Evolutionary conservation across 2,329 filamentous ascomycete genomes (phyloP).

Genomic region (Sporothrix dimorphospora): DNA sequence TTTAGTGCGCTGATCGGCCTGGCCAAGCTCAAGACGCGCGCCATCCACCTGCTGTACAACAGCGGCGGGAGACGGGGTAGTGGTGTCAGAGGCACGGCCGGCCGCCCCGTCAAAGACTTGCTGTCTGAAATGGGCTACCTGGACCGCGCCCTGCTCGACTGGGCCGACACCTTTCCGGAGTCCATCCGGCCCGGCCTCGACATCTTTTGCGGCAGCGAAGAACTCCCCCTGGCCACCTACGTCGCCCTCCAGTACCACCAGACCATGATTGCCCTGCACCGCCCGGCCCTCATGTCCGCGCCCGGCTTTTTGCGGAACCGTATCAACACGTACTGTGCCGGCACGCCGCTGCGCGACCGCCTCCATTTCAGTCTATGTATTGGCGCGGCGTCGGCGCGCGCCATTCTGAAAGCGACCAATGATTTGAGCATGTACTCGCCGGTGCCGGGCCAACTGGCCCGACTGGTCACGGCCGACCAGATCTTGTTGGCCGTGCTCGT

Average conservation of each 20-base stretch:
- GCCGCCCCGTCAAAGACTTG: slow-evolving; percentile 17
- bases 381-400: slow-evolving; percentile 25
- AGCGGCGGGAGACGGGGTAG: slow-evolving; percentile 6
- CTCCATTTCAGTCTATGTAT: slow-evolving; percentile 31
- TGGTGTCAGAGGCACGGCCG: too few relatives aligned
- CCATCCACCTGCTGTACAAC: slow-evolving; percentile 19
- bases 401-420: slow-evolving; percentile 21
- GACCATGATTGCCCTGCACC: slow-evolving; percentile 29
- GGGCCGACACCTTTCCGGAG: slow-evolving; percentile 28
- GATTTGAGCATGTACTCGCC: slow-evolving; percentile 27
- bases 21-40: slow-evolving; percentile 21
- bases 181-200: slow-evolving; percentile 24
- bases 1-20: slow-evolving; percentile 22
- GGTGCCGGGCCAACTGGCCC: not conserved
- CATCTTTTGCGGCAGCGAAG: slow-evolving; percentile 20
- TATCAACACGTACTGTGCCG: slow-evolving; percentile 28
- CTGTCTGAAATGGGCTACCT: slow-evolving; percentile 26
- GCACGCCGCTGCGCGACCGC: slow-evolving; percentile 21
- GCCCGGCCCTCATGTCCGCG: slow-evolving; percentile 24
- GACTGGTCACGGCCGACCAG: slow-evolving; percentile 25
- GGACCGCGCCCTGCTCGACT: slow-evolving; percentile 29
- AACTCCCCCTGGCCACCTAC: slow-evolving; percentile 28
- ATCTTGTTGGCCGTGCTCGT: slow-evolving; percentile 27
- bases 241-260: slow-evolving; percentile 26
- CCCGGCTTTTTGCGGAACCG: slow-evolving; percentile 26